Evolutionary conservation across 768 basidiomycete species (phyloP), one percentile per base, ranked within the genome.

Genomic region (Tulasnella sp.): DNA sequence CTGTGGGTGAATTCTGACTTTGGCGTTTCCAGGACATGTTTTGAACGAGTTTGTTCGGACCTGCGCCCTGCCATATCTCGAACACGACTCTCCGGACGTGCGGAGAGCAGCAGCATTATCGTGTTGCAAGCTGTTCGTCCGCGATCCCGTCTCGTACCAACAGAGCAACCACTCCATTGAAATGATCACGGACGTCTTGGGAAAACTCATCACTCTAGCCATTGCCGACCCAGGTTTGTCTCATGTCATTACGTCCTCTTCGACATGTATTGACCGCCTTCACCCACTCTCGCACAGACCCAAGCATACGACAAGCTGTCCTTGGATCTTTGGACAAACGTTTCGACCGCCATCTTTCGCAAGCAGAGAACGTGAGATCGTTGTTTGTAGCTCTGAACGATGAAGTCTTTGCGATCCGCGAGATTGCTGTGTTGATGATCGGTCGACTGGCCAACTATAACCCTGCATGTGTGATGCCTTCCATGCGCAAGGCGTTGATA

Each of bases 391-490:
- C 93, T 0, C 75, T 99, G 45, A 98, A 98, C 65, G 96, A 99
- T 65, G 96, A 98, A 66, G 83, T 86, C 6, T 97, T 93, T 69
- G 84, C 86, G 48, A 96, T 96, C 66, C 82, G 96, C 19, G 81
- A 90, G 25, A 81, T 84, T n/a, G 93, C 93, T 2, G 88, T 98
- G 51, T 71, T 72, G 19, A 76, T 98, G 61, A 97, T 99, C 59
- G 96, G 96, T 0, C 82, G 96, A 25, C 78, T 99, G 23, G 89
- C 93, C 2, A 81, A 82, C 63, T 88, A 94, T 69, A 99, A 99
- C 65, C 96, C 96, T 0, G 96, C 96, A 14, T 96, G 97, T 72
- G 92, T 99, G 17, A 97, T 99, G 86, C 94, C 96, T 7, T 91
- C 90, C 3, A 74, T 99, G 21, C 79, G 96, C 45, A 98, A 98